Base-by-base conservation (phyloP, 148 eudicot genomes). In the Chenopodium quinoa region DNA sequence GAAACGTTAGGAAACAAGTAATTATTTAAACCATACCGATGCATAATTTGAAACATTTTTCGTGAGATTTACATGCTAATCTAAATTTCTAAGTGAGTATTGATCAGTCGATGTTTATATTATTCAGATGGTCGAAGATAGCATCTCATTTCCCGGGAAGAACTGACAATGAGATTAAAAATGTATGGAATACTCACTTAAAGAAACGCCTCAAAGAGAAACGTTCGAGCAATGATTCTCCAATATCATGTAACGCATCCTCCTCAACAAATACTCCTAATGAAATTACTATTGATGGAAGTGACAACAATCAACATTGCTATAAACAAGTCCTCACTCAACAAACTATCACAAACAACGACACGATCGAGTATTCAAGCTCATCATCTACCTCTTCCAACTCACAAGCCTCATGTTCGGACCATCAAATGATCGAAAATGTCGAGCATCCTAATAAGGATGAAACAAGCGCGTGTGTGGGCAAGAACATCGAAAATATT, bases 181-280 rank as follows among this genome's bases (percentile, higher is more conserved):
- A 89, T 58, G 81, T 89, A 2, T 89, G 91, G 91, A 84, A 89
- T 62, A 89, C 91, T 8, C 89, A 89, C 69, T 77, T 89, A 82
- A 89, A 88, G 87, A 89, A 89, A 73, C 88, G 89, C 7, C 29
- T 83, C 65, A 86, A 68, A 73, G 76, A 11, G 1, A 80, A 77
- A 66, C 77, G 17, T 54, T 37, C 79, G 14, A 63, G 50, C 27
- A 23, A 76, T 19, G 54, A 64, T 12, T 71, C 78, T 67, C 9
- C 31, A 0, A 23, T 31, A 65, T 73, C 76, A 58, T 72, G 82
- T 40, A 58, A 67, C 52, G 75, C 3, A 9, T 10, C 31, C 1
- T 71, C 16, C 17, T 60, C 79, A 22, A 69, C 82, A 60, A 31
- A 54, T 27, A 56, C 72, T 75, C 69, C 34, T 54, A 64, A 78